Percentiles rank a stretch among this genome's conserved stretches.
phyloP scores from a whole-genome alignment of 192 early-diverging fungal species.

The Backusella sp. region DNA sequence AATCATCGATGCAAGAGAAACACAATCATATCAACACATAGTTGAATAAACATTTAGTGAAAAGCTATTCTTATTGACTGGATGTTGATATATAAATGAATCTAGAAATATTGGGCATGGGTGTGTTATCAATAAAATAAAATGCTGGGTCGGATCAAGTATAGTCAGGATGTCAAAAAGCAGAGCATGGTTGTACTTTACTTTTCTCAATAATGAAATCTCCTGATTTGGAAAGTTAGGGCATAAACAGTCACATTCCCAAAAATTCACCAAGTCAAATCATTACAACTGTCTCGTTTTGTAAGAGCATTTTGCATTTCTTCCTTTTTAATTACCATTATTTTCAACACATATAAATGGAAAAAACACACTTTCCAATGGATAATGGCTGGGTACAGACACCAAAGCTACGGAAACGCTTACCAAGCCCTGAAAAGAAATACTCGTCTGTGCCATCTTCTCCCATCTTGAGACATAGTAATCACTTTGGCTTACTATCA shows the following conservation, averaged over 20 bases:
- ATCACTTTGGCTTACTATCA: slow-evolving; percentile 7
- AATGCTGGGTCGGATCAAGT: too few relatives aligned
- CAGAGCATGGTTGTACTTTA: too few relatives aligned
- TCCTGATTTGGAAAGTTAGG: not conserved
- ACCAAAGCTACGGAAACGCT: slow-evolving; percentile 1
- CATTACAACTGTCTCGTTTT: not conserved
- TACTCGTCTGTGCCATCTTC: slow-evolving; percentile 4
- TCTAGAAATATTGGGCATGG: too few relatives aligned
- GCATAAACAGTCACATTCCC: not conserved
- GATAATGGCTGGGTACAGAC: slow-evolving; percentile 12
- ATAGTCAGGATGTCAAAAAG: too few relatives aligned
- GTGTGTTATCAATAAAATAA: too few relatives aligned
- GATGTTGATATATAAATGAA: too few relatives aligned
- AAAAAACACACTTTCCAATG: not conserved
- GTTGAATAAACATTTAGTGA: not conserved
- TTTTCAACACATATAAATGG: not conserved
- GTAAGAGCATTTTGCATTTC: not conserved
- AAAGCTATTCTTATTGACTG: not conserved
- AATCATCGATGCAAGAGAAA: not conserved
- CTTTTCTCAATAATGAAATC: not conserved
- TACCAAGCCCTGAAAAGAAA: not conserved
- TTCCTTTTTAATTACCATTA: not conserved
- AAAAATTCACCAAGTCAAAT: not conserved
- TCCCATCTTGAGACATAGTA: not conserved
- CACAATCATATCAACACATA: not conserved